phyloP scores from a whole-genome alignment of 2,329 filamentous ascomycete species.

The Trichoderma hamatum region DNA sequence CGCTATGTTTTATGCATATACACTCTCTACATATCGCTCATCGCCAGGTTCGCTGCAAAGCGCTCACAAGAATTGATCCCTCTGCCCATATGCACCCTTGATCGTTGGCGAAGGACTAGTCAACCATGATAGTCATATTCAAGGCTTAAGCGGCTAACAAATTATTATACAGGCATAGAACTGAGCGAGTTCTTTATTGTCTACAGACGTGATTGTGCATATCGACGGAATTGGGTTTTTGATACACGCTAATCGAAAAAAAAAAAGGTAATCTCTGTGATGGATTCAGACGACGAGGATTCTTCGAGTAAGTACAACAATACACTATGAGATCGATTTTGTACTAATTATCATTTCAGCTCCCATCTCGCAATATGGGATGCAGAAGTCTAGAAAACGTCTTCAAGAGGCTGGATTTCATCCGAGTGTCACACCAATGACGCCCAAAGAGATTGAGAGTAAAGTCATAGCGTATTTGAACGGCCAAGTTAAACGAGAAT shows the following conservation, averaged over 20 bases:
- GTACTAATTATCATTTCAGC: not conserved
- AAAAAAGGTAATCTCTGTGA: not conserved
- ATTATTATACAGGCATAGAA: not conserved
- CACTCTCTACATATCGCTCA: not conserved
- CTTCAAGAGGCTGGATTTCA: slow-evolving; percentile 29
- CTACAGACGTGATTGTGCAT: not conserved
- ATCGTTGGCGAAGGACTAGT: not conserved
- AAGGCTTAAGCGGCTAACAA: not conserved
- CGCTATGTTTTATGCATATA: not conserved
- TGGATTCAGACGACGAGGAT: slow-evolving; percentile 13
- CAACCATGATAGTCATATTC: not conserved
- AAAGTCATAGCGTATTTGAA: not conserved
- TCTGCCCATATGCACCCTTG: not conserved
- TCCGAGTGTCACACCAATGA: slow-evolving; percentile 28
- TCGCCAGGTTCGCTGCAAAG: not conserved
- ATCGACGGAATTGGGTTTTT: not conserved
- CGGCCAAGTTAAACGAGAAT: not conserved
- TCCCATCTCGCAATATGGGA: slow-evolving; percentile 26
- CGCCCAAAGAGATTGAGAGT: slow-evolving; percentile 17
- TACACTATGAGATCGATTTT: not conserved
- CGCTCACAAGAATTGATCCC: not conserved
- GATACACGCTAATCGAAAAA: not conserved
- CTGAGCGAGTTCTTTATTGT: not conserved
- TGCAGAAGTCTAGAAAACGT: slow-evolving; percentile 26
- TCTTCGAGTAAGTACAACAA: not conserved